These are phyloP conservation scores for Heterobasidion irregulare DNA, from an alignment of 1,284 basidiomycete genomes.

Conservation along the genomic window DNA sequence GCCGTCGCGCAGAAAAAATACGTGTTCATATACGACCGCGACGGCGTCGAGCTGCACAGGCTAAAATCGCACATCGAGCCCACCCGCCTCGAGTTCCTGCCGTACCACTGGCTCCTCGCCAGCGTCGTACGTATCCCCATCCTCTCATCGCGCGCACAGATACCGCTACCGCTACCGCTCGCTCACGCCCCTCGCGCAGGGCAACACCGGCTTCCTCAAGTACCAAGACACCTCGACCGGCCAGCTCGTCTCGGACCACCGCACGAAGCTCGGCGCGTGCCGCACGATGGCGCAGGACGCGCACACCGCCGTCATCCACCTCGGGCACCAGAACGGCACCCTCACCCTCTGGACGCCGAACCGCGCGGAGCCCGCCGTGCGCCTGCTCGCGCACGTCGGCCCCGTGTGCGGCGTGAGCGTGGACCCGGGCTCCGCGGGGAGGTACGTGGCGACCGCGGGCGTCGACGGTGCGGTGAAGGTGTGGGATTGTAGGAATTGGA, in stretches of 20 bases:
- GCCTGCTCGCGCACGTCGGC: slow-evolving; percentile 86
- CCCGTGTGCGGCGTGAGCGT: slow-evolving; percentile 79
- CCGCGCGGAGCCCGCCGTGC: slow-evolving; percentile 84
- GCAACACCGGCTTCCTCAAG: slow-evolving; percentile 85
- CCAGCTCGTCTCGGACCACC: slow-evolving; percentile 78
- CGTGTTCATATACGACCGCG: slow-evolving; percentile 92
- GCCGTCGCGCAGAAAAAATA: slow-evolving; percentile 97
- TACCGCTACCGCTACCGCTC: not conserved
- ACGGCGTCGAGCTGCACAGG: slow-evolving; percentile 90
- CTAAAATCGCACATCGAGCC: slow-evolving; percentile 85
- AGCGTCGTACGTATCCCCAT: slow-evolving; percentile 53
- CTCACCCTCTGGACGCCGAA: slow-evolving; percentile 98
- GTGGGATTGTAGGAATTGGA: slow-evolving; percentile 97
- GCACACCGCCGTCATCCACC: slow-evolving; percentile 88
- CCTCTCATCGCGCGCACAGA: not conserved
- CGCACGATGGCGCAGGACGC: slow-evolving; percentile 86
- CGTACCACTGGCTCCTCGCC: slow-evolving; percentile 92
- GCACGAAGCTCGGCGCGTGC: slow-evolving; percentile 87
- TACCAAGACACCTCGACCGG: slow-evolving; percentile 98
- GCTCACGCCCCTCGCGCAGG: slow-evolving; percentile 31
- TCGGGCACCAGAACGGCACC: slow-evolving; percentile 89
- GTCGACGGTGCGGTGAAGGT: slow-evolving; percentile 87
- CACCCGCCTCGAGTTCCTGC: slow-evolving; percentile 86
- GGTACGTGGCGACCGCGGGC: slow-evolving; percentile 89
- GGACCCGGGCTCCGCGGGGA: slow-evolving; percentile 69